These are phyloP conservation scores for Gossypium mustelinum DNA, from an alignment of 345 rosid genomes.

Conservation along the genomic window DNA sequence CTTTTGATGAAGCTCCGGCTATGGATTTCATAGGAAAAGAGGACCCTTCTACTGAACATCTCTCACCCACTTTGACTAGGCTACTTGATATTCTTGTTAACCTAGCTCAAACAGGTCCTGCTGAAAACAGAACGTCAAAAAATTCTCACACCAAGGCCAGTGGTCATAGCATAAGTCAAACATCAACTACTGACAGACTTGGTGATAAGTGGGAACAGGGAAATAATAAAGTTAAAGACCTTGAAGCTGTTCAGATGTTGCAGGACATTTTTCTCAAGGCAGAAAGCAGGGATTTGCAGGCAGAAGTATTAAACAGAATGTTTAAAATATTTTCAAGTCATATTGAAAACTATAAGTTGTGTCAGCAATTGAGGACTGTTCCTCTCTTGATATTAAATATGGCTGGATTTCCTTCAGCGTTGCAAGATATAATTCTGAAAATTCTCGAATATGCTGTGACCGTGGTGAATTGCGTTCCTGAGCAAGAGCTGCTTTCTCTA, in stretches of 20 bases:
- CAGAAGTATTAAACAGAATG: constrained; percentile 95
- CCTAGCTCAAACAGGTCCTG: constrained; percentile 87
- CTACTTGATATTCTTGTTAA: constrained; percentile 92
- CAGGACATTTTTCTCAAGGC: constrained; percentile 97
- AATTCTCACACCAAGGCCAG: constrained; percentile 46
- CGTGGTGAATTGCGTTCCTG: constrained; percentile 96
- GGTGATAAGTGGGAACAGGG: constrained; percentile 85
- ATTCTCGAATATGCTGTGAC: constrained; percentile 99
- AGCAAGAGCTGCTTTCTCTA: constrained; percentile 95
- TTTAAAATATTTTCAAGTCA: constrained; percentile 98
- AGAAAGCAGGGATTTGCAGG: constrained; percentile 72
- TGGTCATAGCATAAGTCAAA: constrained; percentile 57
- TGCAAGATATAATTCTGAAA: constrained; percentile 93
- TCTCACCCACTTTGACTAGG: constrained; percentile 83
- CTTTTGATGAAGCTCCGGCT: constrained; percentile 26
- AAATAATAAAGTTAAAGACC: constrained; percentile 85
- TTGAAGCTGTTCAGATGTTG: constrained; percentile 98
- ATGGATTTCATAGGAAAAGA: constrained; percentile 32
- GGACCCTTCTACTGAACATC: constrained; percentile 44
- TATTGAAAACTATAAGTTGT: constrained; percentile 84
- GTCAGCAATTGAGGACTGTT: constrained; percentile 90
- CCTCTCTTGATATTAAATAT: constrained; percentile 94
- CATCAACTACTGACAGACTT: constrained; percentile 52
- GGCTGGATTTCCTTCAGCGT: constrained; percentile 85
- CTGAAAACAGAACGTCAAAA: constrained; percentile 53